Evolutionary conservation across 306 rosid genomes (phyloP).

Genomic region (Begonia fuchsioides): DNA sequence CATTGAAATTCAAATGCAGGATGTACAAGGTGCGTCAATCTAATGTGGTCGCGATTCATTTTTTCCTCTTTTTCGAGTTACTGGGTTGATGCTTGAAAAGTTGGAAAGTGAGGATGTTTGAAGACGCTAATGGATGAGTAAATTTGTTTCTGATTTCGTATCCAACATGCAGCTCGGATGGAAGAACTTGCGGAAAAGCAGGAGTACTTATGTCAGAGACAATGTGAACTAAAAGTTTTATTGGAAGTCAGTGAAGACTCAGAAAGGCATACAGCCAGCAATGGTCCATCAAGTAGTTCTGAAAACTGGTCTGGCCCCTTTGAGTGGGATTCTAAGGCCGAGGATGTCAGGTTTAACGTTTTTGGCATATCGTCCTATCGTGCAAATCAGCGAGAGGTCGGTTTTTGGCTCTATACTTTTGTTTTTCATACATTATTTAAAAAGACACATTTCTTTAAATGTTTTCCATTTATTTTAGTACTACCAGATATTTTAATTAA

Average conservation of each 20-base stretch:
- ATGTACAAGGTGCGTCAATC: conserved; percentile 47
- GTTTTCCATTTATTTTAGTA: no score
- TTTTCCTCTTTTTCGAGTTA: background rate
- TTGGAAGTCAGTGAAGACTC: conserved; percentile 48
- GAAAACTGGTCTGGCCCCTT: conserved; percentile 72
- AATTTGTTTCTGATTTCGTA: background rate
- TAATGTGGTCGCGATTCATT: background rate
- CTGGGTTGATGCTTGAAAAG: background rate
- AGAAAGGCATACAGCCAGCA: conserved; percentile 14
- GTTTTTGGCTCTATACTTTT: background rate
- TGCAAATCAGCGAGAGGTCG: conserved; percentile 80
- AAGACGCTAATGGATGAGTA: background rate
- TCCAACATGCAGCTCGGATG: conserved; percentile 41
- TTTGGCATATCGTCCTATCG: conserved; percentile 85
- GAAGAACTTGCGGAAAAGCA: conserved; percentile 52
- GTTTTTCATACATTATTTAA: no score
- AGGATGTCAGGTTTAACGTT: conserved; percentile 54
- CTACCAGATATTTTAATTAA: no score
- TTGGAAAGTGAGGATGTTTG: background rate
- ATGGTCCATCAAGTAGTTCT: conserved; percentile 21
- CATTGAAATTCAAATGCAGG: conserved; percentile 56
- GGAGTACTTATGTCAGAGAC: conserved; percentile 57
- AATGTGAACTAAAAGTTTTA: conserved; percentile 54
- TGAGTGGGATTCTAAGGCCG: conserved; percentile 81
- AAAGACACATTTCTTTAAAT: no score